Percentiles rank a stretch among this genome's conserved stretches.
Conservation (phyloP, 2,329 filamentous ascomycete genomes). For the Rugonectria rugulosa region DNA sequence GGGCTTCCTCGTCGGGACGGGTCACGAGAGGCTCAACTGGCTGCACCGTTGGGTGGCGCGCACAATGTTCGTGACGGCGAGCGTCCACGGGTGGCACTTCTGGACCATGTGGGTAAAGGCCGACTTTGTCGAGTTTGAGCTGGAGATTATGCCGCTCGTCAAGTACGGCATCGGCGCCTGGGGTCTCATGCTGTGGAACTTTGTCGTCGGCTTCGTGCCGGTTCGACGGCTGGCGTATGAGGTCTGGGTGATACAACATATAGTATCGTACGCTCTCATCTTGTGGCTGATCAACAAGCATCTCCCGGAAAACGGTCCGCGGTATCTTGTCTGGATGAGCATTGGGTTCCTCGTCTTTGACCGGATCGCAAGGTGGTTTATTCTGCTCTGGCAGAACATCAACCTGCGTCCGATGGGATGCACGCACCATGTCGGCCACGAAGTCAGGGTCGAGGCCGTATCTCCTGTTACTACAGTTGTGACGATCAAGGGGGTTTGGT, state of each 20-base stretch:
- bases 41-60: slow-evolving; percentile 76
- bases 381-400: slow-evolving; percentile 62
- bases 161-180: slow-evolving; percentile 74
- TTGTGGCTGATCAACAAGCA: slow-evolving; percentile 71
- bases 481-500: slow-evolving; percentile 66
- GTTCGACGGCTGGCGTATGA: slow-evolving; percentile 73
- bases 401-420: slow-evolving; percentile 51
- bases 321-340: slow-evolving; percentile 71
- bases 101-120: slow-evolving; percentile 68
- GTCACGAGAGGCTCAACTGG: slow-evolving; percentile 77
- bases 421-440: slow-evolving; percentile 59
- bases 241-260: slow-evolving; percentile 73
- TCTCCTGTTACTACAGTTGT: slow-evolving; percentile 63
- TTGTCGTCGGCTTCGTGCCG: slow-evolving; percentile 68
- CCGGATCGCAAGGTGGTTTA: slow-evolving; percentile 58
- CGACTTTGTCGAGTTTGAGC: slow-evolving; percentile 65
- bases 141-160: slow-evolving; percentile 69
- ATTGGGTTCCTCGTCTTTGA: slow-evolving; percentile 70
- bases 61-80: slow-evolving; percentile 72
- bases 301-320: slow-evolving; percentile 61
- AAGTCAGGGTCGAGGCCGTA: slow-evolving; percentile 56
- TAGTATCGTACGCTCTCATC: slow-evolving; percentile 67
- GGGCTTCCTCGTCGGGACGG: slow-evolving; percentile 67
- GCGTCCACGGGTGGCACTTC: slow-evolving; percentile 75
- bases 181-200: slow-evolving; percentile 71